Evolutionary conservation across 108 stramenopile species (phyloP), one percentile per base, ranked within the genome.

Genomic region (Cyclotella baltica): DNA sequence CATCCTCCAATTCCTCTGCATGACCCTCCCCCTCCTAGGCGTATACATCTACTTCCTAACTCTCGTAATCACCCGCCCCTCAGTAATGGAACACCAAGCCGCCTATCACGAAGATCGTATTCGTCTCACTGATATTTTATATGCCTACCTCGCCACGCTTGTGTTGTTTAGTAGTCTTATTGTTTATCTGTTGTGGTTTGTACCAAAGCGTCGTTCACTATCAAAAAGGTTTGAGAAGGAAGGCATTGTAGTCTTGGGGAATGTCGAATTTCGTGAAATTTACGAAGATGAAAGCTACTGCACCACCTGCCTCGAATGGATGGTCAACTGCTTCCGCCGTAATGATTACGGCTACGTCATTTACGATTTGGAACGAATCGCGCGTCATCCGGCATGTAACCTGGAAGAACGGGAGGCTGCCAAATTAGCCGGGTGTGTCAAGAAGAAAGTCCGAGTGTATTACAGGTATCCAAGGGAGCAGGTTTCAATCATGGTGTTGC

Each of bases 41-140:
- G 78, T 92, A 22, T 80, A 89, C 55, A 37, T 85, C 48, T 92
- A 89, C 86, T 89, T 92, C 66, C 86, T 92, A 8, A 83, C 69
- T 22, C 69, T 72, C 28, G 88, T 86, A 8, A 55, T 43, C 56
- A 62, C 75, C 30, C 83, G 90, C n/a, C 86, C 87, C 52, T 48
- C 74, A 28, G 53, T 86, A 4, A 55, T 59, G 22, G 69, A 88
- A 28, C 46, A 72, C 27, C 61, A 75, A 53, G 73, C 74, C n/a
- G 33, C 63, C 9, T 74, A 86, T 30, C 25, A 23, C 13, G 48
- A 61, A 23, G 70, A 70, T 38, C 75, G 79, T 30, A 83, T 86
- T 20, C 83, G 71, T 16, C 77, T 92, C 16, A 87, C 77, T 40
- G 89, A 92, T n/a, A 90, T 89, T 48, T 43, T 90, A 2, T 64